Evolutionary conservation across 345 rosid species (phyloP).

Genomic region (Heritiera littoralis): DNA sequence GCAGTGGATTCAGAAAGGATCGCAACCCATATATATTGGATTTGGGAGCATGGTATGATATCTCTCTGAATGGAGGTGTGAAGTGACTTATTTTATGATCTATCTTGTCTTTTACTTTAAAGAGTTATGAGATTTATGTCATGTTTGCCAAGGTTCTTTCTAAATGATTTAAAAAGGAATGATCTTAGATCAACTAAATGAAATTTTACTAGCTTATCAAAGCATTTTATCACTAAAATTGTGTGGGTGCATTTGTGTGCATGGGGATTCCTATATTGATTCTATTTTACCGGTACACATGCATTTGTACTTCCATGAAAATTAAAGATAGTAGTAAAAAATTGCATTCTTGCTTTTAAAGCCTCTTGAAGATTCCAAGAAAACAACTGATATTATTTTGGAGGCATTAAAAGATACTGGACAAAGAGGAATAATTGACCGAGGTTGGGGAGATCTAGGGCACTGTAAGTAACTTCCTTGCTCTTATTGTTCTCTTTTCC

Average conservation of each 20-base stretch:
- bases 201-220: neutral
- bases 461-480: conserved; percentile 39
- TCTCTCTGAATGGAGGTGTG: neutral
- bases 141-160: neutral
- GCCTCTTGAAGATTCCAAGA: conserved; percentile 92
- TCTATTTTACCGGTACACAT: neutral
- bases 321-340: conserved; percentile 15
- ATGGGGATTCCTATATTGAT: neutral
- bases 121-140: neutral
- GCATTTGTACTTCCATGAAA: neutral
- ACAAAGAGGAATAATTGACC: conserved; percentile 91
- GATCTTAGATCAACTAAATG: neutral
- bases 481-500: neutral
- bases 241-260: neutral
- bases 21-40: conserved; percentile 82
- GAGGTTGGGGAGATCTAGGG: conserved; percentile 97
- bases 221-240: neutral
- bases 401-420: conserved; percentile 79
- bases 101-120: neutral
- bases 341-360: conserved; percentile 36
- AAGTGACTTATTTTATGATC: neutral
- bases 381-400: conserved; percentile 69
- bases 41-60: conserved; percentile 95
- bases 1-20: conserved; percentile 74
- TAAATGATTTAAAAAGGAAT: too few species aligned